These are phyloP conservation scores for Tolypocladium nubicola DNA, from an alignment of 2,329 filamentous ascomycete genomes.

Conservation along the genomic window DNA sequence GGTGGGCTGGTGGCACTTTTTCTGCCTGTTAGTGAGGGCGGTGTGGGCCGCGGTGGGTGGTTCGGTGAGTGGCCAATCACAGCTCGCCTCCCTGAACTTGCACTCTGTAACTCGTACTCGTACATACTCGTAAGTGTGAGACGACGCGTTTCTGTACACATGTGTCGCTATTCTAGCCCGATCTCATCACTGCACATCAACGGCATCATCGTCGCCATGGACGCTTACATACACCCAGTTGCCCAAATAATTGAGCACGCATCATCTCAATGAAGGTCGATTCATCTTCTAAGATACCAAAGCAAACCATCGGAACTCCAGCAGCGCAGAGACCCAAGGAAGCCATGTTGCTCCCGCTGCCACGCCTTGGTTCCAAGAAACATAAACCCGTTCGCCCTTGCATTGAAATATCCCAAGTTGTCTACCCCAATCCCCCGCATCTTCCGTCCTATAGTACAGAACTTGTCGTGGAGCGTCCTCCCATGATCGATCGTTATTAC, in stretches of 20 bases:
- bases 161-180: too few species aligned
- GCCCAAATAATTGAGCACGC: too few species aligned
- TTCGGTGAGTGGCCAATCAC: conserved; percentile 7
- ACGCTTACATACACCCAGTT: too few species aligned
- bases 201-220: too few species aligned
- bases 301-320: conserved; percentile 7
- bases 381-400: conserved; percentile 9
- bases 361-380: conserved; percentile 7
- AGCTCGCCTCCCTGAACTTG: background rate
- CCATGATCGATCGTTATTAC: conserved; percentile 1
- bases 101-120: too few species aligned
- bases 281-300: conserved; percentile 11
- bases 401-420: conserved; percentile 3
- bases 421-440: background rate
- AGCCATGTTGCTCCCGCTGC: background rate
- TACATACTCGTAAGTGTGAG: too few species aligned
- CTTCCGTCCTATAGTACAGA: conserved; percentile 1
- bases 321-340: conserved; percentile 1
- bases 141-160: too few species aligned
- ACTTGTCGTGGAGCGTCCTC: background rate
- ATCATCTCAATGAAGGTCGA: conserved; percentile 8
- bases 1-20: conserved; percentile 20
- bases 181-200: too few species aligned
- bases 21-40: conserved; percentile 21
- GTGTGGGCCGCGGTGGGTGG: conserved; percentile 12